Conservation (phyloP, 495 filamentous ascomycete species). For the Aspergillus sclerotiicarbonarius region DNA sequence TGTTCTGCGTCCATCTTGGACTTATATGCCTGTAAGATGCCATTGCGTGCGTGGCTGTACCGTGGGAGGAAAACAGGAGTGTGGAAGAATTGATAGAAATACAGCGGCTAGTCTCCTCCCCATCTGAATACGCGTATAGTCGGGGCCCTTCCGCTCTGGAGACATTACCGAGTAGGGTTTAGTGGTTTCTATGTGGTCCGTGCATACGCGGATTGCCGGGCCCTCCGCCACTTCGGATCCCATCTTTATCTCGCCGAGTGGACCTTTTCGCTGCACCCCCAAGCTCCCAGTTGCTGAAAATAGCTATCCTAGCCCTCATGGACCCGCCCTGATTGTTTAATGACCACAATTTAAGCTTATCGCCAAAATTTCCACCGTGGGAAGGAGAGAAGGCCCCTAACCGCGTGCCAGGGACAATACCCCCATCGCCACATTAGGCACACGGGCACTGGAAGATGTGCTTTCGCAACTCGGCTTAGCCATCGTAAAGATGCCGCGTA, state of each 20-base stretch:
- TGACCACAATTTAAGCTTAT: slow-evolving; percentile 5
- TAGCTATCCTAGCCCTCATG: neutral
- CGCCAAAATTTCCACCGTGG: neutral
- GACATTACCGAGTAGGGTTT: neutral
- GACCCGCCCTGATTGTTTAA: neutral
- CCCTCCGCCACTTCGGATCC: neutral
- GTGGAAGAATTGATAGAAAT: neutral
- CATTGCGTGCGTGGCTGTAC: too few relatives aligned
- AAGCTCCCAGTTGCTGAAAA: neutral
- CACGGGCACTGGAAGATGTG: neutral
- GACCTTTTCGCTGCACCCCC: neutral
- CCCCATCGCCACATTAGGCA: neutral
- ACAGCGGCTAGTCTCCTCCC: neutral
- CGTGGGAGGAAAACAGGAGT: too few relatives aligned
- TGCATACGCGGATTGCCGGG: slow-evolving; percentile 2
- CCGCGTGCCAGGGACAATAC: neutral
- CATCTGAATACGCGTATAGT: slow-evolving; percentile 4
- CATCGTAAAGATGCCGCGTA: slow-evolving; percentile 21
- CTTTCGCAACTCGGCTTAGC: neutral
- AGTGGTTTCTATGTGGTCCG: neutral
- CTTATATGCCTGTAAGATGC: neutral
- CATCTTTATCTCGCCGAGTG: neutral
- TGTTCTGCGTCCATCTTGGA: neutral
- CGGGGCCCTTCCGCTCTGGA: neutral
- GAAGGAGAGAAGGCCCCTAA: too few relatives aligned